Conservation (phyloP, 2,329 filamentous ascomycete genomes). For the Colletotrichum plurivorum region DNA sequence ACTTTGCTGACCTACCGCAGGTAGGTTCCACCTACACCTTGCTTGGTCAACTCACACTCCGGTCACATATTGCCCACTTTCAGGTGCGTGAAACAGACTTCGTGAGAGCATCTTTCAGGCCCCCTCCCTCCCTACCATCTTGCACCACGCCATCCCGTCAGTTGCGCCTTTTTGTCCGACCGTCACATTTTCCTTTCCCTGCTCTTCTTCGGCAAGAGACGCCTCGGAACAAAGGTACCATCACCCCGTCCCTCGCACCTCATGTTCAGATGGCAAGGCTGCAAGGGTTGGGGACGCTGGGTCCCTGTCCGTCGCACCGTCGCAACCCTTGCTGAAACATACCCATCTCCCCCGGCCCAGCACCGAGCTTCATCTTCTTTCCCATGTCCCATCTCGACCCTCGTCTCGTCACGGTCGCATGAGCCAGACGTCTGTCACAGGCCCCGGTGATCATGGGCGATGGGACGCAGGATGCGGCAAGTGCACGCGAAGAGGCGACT, state of each 20-base stretch:
- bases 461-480: conserved; percentile 24
- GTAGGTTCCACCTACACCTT: too few species aligned
- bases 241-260: background rate
- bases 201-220: background rate
- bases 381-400: background rate
- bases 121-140: background rate
- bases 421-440: conserved; percentile 23
- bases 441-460: conserved; percentile 1
- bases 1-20: conserved; percentile 2
- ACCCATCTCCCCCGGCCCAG: conserved; percentile 14
- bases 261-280: background rate
- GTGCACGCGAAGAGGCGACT: conserved; percentile 24
- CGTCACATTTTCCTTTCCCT: background rate
- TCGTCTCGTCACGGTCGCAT: conserved; percentile 2
- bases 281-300: background rate
- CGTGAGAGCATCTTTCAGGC: conserved; percentile 30
- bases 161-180: conserved; percentile 3
- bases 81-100: conserved; percentile 32
- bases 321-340: conserved; percentile 33
- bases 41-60: too few species aligned
- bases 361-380: conserved; percentile 2
- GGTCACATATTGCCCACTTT: conserved; percentile 14
- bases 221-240: background rate
- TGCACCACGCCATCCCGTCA: conserved; percentile 7
- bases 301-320: conserved; percentile 22